A percentile compares a stretch with the other conserved stretches of the same genome.
Evolutionary conservation across 2,329 filamentous ascomycete genomes (phyloP).

Genomic region (Apiospora phragmitis): DNA sequence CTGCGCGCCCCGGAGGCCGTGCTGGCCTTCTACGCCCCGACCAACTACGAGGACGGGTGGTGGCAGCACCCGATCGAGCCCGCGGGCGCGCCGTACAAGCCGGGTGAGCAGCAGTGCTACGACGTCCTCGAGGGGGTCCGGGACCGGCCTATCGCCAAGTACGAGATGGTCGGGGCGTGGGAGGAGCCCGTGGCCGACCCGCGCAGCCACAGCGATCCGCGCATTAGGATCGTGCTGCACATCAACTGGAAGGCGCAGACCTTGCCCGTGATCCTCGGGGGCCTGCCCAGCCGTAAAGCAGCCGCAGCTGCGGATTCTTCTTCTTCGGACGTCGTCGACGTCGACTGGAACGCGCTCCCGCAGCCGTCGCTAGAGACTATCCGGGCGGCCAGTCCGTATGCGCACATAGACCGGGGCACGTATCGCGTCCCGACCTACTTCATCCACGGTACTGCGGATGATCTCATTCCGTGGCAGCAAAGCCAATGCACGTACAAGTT

Average conservation of each 20-base stretch:
- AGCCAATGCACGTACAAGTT: constrained; percentile 20
- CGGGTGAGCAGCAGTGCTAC: constrained; percentile 22
- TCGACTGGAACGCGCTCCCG: constrained; percentile 19
- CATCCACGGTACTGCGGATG: constrained; percentile 28
- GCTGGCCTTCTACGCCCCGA: constrained; percentile 45
- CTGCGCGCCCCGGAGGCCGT: constrained; percentile 42
- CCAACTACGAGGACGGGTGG: constrained; percentile 21
- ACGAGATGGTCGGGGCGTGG: constrained; percentile 18
- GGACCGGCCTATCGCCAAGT: constrained; percentile 23
- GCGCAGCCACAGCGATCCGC: constrained; percentile 21
- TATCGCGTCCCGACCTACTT: constrained; percentile 32
- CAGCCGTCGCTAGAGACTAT: constrained; percentile 18
- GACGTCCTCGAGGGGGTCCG: constrained; percentile 28
- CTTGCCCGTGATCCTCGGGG: constrained; percentile 27
- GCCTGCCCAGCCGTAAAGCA: constrained; percentile 20
- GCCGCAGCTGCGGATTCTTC: neutral
- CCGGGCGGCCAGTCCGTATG: constrained; percentile 23
- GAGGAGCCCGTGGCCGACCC: constrained; percentile 12
- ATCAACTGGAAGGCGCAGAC: constrained; percentile 32
- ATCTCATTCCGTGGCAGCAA: constrained; percentile 29
- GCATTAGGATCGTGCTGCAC: constrained; percentile 28
- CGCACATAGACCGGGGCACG: constrained; percentile 24
- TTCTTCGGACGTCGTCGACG: no score
- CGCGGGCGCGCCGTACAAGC: constrained; percentile 15
- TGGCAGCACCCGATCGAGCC: constrained; percentile 20